Evolutionary conservation across 139 green algal genomes (phyloP).

Genomic region (Closterium sp.): DNA sequence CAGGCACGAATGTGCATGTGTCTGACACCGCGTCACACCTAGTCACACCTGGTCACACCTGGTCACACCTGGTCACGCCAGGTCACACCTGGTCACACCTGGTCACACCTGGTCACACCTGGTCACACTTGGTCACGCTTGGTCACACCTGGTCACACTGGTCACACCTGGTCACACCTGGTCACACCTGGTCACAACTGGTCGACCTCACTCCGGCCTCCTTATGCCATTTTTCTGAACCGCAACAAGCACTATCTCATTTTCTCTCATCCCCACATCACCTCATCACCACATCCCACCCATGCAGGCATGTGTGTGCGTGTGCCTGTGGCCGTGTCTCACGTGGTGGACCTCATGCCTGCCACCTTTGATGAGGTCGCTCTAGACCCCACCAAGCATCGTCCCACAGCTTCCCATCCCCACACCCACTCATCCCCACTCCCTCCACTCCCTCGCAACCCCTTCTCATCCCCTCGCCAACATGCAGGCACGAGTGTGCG

Average conservation of each 20-base stretch:
- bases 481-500: conserved; percentile 33
- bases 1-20: conserved; percentile 34
- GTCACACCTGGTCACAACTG: no score
- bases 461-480: background rate
- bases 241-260: conserved; percentile 40
- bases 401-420: background rate
- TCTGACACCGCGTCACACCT: conserved; percentile 29
- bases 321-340: background rate
- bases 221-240: conserved; percentile 48
- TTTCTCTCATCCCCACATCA: background rate
- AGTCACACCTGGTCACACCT: no score
- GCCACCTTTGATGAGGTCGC: background rate
- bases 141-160: no score
- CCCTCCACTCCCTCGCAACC: background rate
- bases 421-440: background rate
- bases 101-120: no score
- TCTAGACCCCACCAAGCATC: background rate
- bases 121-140: no score
- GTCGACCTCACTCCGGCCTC: conserved; percentile 23
- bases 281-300: background rate
- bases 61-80: no score
- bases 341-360: background rate
- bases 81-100: no score
- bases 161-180: no score
- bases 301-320: background rate